phyloP scores from a whole-genome alignment of 1,284 basidiomycete genomes.

The Cryptococcus deneoformans region DNA sequence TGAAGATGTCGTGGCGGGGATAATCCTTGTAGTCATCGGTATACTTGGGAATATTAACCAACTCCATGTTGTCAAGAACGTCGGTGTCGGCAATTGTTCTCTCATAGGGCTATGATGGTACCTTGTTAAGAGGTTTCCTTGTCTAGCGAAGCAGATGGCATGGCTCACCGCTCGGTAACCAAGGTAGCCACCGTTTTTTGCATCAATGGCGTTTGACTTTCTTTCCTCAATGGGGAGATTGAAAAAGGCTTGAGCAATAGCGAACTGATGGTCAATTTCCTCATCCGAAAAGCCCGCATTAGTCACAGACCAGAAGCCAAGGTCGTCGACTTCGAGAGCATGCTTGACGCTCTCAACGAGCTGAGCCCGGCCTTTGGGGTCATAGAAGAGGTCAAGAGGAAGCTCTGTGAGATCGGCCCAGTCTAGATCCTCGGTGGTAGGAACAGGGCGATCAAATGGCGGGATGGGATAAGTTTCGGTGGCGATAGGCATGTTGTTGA shows the following conservation, averaged over 20 bases:
- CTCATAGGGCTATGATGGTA: slow-evolving; percentile 15
- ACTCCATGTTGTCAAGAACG: slow-evolving; percentile 35
- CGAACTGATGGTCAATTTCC: slow-evolving; percentile 35
- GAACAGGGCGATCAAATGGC: slow-evolving; percentile 29
- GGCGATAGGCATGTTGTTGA: slow-evolving; percentile 17
- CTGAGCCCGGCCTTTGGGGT: slow-evolving; percentile 52
- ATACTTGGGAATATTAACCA: slow-evolving; percentile 34
- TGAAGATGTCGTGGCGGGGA: slow-evolving; percentile 29
- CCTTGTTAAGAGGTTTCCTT: not conserved
- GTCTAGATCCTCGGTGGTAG: slow-evolving; percentile 43
- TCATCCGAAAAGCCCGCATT: slow-evolving; percentile 13
- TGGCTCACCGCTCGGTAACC: slow-evolving; percentile 26
- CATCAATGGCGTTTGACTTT: slow-evolving; percentile 21
- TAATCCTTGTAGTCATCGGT: slow-evolving; percentile 17
- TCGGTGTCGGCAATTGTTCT: slow-evolving; percentile 26
- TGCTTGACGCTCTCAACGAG: slow-evolving; percentile 45
- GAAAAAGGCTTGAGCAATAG: slow-evolving; percentile 37
- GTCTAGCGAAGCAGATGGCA: not conserved
- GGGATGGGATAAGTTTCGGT: slow-evolving; percentile 17
- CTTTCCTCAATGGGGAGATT: slow-evolving; percentile 21
- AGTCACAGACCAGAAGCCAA: slow-evolving; percentile 22
- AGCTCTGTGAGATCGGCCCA: slow-evolving; percentile 63
- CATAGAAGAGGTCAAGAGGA: slow-evolving; percentile 58
- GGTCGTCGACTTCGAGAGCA: slow-evolving; percentile 17
- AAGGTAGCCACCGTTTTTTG: slow-evolving; percentile 27